phyloP scores from a whole-genome alignment of 2,329 filamentous ascomycete species.

The Pseudogymnoascus sp. region DNA sequence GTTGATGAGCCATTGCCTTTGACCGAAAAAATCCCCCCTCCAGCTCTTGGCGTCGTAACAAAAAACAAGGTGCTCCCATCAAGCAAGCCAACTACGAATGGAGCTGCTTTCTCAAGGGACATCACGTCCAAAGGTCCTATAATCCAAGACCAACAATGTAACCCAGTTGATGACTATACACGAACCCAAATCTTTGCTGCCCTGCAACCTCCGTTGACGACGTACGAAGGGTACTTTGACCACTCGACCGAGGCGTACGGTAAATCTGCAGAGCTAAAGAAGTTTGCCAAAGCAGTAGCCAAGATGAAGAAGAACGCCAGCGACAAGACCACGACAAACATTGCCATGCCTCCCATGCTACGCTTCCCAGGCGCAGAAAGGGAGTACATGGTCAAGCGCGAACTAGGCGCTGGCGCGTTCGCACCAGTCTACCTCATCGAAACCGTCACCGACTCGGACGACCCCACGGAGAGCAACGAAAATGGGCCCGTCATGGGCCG shows the following conservation, averaged over 20 bases:
- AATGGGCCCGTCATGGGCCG: slow-evolving; percentile 50
- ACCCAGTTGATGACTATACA: slow-evolving; percentile 74
- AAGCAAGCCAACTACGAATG: slow-evolving; percentile 27
- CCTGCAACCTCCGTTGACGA: slow-evolving; percentile 63
- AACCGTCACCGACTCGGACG: slow-evolving; percentile 48
- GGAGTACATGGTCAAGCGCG: slow-evolving; percentile 71
- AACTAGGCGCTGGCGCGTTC: slow-evolving; percentile 89
- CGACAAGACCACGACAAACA: slow-evolving; percentile 54
- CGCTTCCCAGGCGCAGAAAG: slow-evolving; percentile 58
- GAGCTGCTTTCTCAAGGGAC: slow-evolving; percentile 30
- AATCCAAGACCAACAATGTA: slow-evolving; percentile 77
- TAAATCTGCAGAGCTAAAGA: slow-evolving; percentile 69
- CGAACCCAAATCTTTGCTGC: slow-evolving; percentile 68
- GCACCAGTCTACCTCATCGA: slow-evolving; percentile 92
- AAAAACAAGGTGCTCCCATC: slow-evolving; percentile 29
- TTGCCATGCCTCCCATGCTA: slow-evolving; percentile 55
- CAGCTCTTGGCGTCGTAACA: slow-evolving; percentile 41
- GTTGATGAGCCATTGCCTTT: slow-evolving; percentile 42
- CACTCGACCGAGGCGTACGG: slow-evolving; percentile 57
- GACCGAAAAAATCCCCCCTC: slow-evolving; percentile 43
- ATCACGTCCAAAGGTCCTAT: slow-evolving; percentile 58
- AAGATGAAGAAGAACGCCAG: slow-evolving; percentile 35
- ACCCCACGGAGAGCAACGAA: slow-evolving; percentile 40
- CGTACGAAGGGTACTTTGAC: slow-evolving; percentile 75
- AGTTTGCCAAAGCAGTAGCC: slow-evolving; percentile 58